phyloP scores from a whole-genome alignment of 2,329 filamentous ascomycete genomes.

The Penicillium sumatraense region DNA sequence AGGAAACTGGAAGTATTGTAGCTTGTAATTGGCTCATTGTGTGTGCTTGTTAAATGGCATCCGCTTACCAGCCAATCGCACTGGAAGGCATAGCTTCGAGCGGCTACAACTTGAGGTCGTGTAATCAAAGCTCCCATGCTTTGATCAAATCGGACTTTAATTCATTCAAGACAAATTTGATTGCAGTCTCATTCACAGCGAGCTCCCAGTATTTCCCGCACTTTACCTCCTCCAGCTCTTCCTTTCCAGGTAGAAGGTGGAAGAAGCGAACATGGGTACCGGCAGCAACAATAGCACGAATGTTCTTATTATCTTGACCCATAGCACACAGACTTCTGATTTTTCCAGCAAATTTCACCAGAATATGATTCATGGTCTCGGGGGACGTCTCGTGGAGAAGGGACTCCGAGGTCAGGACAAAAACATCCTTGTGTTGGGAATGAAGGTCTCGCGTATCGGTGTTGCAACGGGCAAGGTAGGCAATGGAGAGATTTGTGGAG shows the following conservation, averaged over 20 bases:
- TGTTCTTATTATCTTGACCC: not conserved
- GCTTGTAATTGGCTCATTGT: too few relatives aligned
- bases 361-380: not conserved
- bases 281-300: not conserved
- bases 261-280: not conserved
- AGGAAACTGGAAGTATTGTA: not conserved
- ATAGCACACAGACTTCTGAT: not conserved
- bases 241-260: not conserved
- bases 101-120: not conserved
- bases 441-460: not conserved
- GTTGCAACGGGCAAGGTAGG: not conserved
- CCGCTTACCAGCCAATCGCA: not conserved
- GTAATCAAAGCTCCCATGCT: not conserved
- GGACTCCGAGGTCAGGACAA: not conserved
- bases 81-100: not conserved
- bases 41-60: not conserved
- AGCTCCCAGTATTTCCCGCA: not conserved
- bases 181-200: not conserved
- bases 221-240: not conserved
- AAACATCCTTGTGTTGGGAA: not conserved
- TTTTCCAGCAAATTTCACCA: not conserved
- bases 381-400: not conserved
- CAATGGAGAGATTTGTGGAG: not conserved
- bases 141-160: not conserved
- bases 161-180: not conserved